Evolutionary conservation across 2,329 filamentous ascomycete species (phyloP).

Genomic region (Claviceps sp.): DNA sequence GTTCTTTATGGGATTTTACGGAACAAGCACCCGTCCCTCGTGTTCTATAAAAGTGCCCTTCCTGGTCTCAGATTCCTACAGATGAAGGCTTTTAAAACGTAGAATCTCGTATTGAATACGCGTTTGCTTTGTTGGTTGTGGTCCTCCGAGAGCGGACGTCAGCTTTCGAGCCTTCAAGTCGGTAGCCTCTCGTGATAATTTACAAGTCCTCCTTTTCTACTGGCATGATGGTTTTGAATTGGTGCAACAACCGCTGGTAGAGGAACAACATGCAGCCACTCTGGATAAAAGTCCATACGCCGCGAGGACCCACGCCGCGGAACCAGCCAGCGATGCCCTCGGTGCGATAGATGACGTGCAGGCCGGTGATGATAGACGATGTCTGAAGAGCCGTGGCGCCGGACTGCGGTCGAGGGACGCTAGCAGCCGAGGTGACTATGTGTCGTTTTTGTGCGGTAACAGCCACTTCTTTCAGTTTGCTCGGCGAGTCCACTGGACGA

Average conservation of each 20-base stretch:
- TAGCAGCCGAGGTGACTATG: slow-evolving; percentile 85
- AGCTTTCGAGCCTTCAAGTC: neutral
- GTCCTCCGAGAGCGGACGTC: neutral
- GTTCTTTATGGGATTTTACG: too few relatives aligned
- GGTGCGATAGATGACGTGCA: slow-evolving; percentile 77
- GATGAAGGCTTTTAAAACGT: too few relatives aligned
- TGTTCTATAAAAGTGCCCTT: too few relatives aligned
- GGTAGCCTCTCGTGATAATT: neutral
- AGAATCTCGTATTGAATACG: neutral
- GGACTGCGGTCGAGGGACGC: slow-evolving; percentile 65
- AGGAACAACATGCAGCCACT: slow-evolving; percentile 93
- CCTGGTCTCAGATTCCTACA: too few relatives aligned
- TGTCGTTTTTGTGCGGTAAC: slow-evolving; percentile 46
- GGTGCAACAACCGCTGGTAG: slow-evolving; percentile 76
- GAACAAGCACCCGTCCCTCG: too few relatives aligned
- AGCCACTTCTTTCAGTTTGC: slow-evolving; percentile 21
- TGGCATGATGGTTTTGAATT: slow-evolving; percentile 45
- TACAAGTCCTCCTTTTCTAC: slow-evolving; percentile 16
- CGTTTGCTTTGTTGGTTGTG: neutral
- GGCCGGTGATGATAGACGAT: slow-evolving; percentile 72
- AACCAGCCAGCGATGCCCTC: slow-evolving; percentile 89
- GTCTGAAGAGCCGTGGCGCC: slow-evolving; percentile 74
- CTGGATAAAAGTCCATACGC: slow-evolving; percentile 95
- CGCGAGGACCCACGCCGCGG: slow-evolving; percentile 80
- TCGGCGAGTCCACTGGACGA: slow-evolving; percentile 17